Evolutionary conservation across 495 filamentous ascomycete species (phyloP).

Genomic region (Hypoxylon cercidicola): DNA sequence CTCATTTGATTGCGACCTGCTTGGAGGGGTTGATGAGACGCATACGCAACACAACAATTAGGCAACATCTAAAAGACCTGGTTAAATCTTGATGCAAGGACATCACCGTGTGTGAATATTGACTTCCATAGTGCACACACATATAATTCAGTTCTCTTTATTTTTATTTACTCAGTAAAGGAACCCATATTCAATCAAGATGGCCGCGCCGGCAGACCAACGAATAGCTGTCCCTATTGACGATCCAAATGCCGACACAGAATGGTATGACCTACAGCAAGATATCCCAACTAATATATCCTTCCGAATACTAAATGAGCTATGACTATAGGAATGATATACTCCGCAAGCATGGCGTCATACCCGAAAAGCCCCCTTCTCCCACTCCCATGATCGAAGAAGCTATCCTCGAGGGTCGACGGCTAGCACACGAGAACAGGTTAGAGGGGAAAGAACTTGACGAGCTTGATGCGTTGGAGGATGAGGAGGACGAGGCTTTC

Average conservation of each 20-base stretch:
- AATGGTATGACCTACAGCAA: conserved; percentile 73
- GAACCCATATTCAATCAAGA: conserved; percentile 51
- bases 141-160: background rate
- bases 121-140: background rate
- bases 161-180: background rate
- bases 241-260: conserved; percentile 95
- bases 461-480: conserved; percentile 92
- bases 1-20: background rate
- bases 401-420: conserved; percentile 83
- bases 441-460: conserved; percentile 93
- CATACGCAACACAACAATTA: background rate
- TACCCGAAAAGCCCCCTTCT: conserved; percentile 94
- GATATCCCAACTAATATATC: background rate
- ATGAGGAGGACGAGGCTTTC: conserved; percentile 90
- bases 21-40: conserved; percentile 11
- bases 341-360: conserved; percentile 92
- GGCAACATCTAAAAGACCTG: background rate
- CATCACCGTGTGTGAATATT: background rate
- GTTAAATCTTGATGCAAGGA: background rate
- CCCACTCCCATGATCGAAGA: conserved; percentile 95
- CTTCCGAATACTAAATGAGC: conserved; percentile 17
- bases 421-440: conserved; percentile 85
- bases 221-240: conserved; percentile 83
- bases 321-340: conserved; percentile 87
- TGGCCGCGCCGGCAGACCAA: conserved; percentile 77